Conservation (phyloP, 768 basidiomycete genomes). For the Polyporus arcularius region DNA sequence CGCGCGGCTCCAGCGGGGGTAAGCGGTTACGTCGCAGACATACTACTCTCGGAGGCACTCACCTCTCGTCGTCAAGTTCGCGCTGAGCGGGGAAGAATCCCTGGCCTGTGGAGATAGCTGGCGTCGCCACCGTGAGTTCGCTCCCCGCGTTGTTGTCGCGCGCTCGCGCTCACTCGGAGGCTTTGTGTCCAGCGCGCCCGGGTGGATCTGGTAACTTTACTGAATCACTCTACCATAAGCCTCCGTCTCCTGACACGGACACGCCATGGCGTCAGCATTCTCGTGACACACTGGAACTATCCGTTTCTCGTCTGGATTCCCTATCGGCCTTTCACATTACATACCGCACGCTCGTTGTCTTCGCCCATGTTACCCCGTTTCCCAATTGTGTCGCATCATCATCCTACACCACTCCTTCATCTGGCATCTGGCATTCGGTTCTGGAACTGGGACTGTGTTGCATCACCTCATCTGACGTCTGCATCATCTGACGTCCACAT, state of each 20-base stretch:
- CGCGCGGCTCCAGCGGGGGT: constrained; percentile 23
- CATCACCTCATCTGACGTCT: too few relatives aligned
- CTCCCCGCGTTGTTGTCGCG: neutral
- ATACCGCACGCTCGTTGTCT: neutral
- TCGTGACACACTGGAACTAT: too few relatives aligned
- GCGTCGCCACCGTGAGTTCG: neutral
- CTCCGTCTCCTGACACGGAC: too few relatives aligned
- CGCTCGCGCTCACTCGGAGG: neutral
- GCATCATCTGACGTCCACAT: too few relatives aligned
- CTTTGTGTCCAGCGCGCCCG: too few relatives aligned
- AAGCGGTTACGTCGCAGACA: constrained; percentile 23
- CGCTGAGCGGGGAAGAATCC: constrained; percentile 10
- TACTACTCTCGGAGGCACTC: constrained; percentile 21
- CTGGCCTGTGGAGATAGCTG: constrained; percentile 9
- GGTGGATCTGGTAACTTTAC: too few relatives aligned
- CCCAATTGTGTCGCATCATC: neutral
- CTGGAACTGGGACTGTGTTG: neutral
- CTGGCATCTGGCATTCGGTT: neutral
- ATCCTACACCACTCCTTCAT: neutral
- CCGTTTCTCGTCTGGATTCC: too few relatives aligned
- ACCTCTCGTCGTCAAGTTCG: constrained; percentile 16
- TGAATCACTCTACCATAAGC: too few relatives aligned
- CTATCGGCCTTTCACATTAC: neutral
- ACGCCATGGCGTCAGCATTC: too few relatives aligned
- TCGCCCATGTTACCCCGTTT: neutral